A percentile compares a stretch with the other conserved stretches of the same genome.
phyloP scores from a whole-genome alignment of 148 eudicot species.

The Camellia lanceoleosa region DNA sequence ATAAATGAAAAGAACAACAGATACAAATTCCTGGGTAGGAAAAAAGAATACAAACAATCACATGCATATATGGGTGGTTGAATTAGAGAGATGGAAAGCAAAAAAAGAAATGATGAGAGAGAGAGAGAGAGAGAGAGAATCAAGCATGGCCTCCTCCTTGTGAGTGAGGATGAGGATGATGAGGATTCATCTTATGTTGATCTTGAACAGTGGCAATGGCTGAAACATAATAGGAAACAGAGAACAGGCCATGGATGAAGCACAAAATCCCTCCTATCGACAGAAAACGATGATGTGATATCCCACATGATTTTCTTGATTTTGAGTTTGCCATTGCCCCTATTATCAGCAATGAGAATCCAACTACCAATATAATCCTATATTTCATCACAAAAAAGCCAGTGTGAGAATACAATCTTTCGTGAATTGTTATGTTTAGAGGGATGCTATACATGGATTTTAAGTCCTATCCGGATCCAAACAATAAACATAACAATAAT shows the following conservation, averaged over 20 bases:
- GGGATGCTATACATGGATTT: too few relatives aligned
- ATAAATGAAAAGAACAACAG: too few relatives aligned
- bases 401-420: neutral
- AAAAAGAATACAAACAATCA: neutral
- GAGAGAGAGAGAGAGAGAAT: neutral
- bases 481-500: too few relatives aligned
- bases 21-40: too few relatives aligned
- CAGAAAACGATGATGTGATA: constrained; percentile 39
- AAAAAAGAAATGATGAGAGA: too few relatives aligned
- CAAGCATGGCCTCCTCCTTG: constrained; percentile 2
- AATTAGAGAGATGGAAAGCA: too few relatives aligned
- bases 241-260: constrained; percentile 51
- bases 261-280: constrained; percentile 59
- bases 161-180: neutral
- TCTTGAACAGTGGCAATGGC: constrained; percentile 36
- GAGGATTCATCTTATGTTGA: constrained; percentile 26
- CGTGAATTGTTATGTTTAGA: neutral
- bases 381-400: neutral
- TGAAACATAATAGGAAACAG: constrained; percentile 46
- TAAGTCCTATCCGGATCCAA: too few relatives aligned
- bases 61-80: too few relatives aligned
- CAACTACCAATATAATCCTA: constrained; percentile 61
- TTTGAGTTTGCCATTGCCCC: constrained; percentile 49
- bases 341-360: constrained; percentile 49
- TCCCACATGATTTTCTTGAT: constrained; percentile 48